Base-by-base conservation (phyloP, 106 monocot species). In the Platanthera zijinensis region DNA sequence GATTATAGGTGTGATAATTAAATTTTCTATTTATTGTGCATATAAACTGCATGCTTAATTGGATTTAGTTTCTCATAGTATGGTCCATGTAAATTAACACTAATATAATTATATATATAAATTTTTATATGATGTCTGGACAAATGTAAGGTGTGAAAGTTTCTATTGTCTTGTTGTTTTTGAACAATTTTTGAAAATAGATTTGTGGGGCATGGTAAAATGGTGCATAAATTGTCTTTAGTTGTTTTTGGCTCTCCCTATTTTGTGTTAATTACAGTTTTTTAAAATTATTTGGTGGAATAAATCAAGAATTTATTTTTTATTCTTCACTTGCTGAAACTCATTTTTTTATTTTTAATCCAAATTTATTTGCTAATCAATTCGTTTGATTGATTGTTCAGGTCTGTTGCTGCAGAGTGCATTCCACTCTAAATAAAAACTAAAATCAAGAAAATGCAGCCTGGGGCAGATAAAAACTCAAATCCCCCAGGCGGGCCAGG, bases 391-490 rank as follows among this genome's bases (percentile, higher is more conserved):
- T 69, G 13, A 5, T 4, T 69, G 30, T 32, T 46, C 13, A 46
- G 8, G 13, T 51, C 22, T 11, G 19, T 9, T 50, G 49, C 9
- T 72, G 22, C 51, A 72, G 72, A 19, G 21, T 72, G 21, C 21
- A 39, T 2, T 2, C 39, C 3, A 39, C 39, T 72, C 8, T 51
- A 50, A 51, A 51, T 51, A 72, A 6, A 19, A 50, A 72, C 19
- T 22, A 72, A 17, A 50, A 51, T 72, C 0, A 72, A 70, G 47
- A 79, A 70, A 28, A 89, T 89, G 92, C 86, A 87, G 57, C 81
- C 86, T 12, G 79, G 85, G 50, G 81, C 75, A 63, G 87, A 89
- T 28, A 87, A 81, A 67, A 48, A 59, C 17, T 52, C 83, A 22
- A 77, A 76, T 68, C 56, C 76, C 67, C 84, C 84, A 19, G 84